Base-by-base conservation (phyloP, 306 rosid genomes). In the Gillenia trifoliata region DNA sequence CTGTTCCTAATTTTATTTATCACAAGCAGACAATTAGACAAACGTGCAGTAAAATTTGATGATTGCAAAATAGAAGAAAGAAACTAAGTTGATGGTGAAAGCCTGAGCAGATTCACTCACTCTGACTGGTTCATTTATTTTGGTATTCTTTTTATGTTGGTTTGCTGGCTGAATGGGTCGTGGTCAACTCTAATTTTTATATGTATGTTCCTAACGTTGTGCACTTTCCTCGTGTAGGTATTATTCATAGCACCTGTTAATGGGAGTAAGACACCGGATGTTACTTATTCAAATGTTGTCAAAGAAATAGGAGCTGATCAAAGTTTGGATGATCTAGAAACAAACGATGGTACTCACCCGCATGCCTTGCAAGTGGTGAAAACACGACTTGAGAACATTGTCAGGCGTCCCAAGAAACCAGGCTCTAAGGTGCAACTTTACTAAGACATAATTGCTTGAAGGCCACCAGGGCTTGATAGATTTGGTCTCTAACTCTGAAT, bases 201-300 rank as follows among this genome's bases (percentile, higher is more conserved):
- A 31, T 56, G 26, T 41, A 36, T 33, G 66, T 26, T 31, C 68
- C 75, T 64, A 64, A 34, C 29, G 68, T 68, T 29, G 25, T 80
- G 72, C 64, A 74, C 76, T 84, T 76, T 81, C 59, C 66, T 83
- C 38, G 8, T 84, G 76, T 76, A 94, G 99, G 79, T 92, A 60
- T 76, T 94, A 81, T 78, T 90, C 79, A 81, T 94, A 78, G 92
- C 91, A 71, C 87, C 96, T 66, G 84, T 92, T 78, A 80, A 76
- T 65, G 79, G 85, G 73, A 80, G 71, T 76, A 79, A 73, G 68
- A 84, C 64, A 56, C 71, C 83, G 25, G 61, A 54, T 66, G 47
- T 70, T 33, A 75, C 83, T 41, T 49, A 45, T 85, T 70, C 80
- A 26, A 49, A 77, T 62, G 79, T 66, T 64, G 65, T 64, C 40